Evolutionary conservation across 2,329 filamentous ascomycete species (phyloP).

Genomic region (Camillea tinctor): DNA sequence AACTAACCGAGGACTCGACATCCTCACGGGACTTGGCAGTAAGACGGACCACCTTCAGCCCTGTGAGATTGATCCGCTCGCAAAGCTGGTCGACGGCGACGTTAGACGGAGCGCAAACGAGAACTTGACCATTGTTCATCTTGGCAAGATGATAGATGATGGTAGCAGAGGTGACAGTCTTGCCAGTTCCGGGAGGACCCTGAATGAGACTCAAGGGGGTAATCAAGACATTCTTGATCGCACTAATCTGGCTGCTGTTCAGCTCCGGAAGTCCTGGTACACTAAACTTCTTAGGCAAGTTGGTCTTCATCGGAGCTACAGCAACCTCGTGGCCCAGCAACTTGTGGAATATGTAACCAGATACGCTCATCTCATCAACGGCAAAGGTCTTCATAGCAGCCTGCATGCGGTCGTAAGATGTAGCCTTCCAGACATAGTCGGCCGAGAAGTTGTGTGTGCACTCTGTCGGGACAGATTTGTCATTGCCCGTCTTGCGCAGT

Average conservation of each 20-base stretch:
- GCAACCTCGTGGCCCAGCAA: conserved; percentile 93
- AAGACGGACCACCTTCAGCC: conserved; percentile 92
- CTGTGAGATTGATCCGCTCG: conserved; percentile 91
- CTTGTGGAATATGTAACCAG: conserved; percentile 97
- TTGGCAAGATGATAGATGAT: conserved; percentile 98
- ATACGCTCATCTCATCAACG: conserved; percentile 96
- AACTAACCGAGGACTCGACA: conserved; percentile 96
- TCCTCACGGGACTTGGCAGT: conserved; percentile 99
- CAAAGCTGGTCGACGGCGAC: conserved; percentile 98
- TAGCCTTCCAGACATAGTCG: conserved; percentile 99
- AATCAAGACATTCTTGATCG: conserved; percentile 91
- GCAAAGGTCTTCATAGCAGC: conserved; percentile 99
- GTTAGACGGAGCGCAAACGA: conserved; percentile 97
- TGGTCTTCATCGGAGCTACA: conserved; percentile 90
- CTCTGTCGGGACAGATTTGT: conserved; percentile 93
- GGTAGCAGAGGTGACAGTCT: conserved; percentile 97
- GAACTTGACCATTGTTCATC: conserved; percentile 88
- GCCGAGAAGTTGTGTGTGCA: conserved; percentile 97
- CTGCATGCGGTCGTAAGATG: conserved; percentile 99
- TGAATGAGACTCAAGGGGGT: conserved; percentile 95
- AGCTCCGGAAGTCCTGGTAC: conserved; percentile 91
- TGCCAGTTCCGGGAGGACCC: conserved; percentile 93
- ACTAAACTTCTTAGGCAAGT: conserved; percentile 94
- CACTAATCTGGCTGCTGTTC: conserved; percentile 92
- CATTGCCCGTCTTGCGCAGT: conserved; percentile 88